A percentile compares a stretch with the other conserved stretches of the same genome.
These are phyloP conservation scores for Fusarium torreyae DNA, from an alignment of 2,329 filamentous ascomycete genomes.

Conservation along the genomic window DNA sequence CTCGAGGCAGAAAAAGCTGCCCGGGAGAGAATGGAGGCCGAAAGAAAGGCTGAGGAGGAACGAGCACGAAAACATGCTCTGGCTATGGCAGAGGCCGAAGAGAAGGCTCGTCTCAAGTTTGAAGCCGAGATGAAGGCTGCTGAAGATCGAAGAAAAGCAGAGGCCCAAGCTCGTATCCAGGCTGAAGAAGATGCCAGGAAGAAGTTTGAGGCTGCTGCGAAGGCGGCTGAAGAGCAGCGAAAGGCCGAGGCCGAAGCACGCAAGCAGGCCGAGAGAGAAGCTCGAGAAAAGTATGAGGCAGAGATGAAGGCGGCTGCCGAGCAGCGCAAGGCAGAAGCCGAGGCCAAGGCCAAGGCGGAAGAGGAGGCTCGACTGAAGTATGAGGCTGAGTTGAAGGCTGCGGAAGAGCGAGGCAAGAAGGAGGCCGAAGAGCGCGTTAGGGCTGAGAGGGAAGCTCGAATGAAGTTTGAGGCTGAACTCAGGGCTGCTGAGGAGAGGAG, in stretches of 20 bases:
- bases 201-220: slow-evolving; percentile 63
- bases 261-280: slow-evolving; percentile 56
- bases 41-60: slow-evolving; percentile 47
- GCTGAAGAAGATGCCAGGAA: slow-evolving; percentile 62
- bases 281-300: slow-evolving; percentile 63
- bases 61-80: slow-evolving; percentile 62
- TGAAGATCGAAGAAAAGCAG: slow-evolving; percentile 62
- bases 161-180: slow-evolving; percentile 62
- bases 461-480: slow-evolving; percentile 59
- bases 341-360: slow-evolving; percentile 62
- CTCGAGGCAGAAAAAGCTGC: slow-evolving; percentile 60
- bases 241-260: slow-evolving; percentile 42
- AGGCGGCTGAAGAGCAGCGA: slow-evolving; percentile 55
- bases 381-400: slow-evolving; percentile 61
- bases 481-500: slow-evolving; percentile 62
- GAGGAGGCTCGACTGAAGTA: slow-evolving; percentile 65
- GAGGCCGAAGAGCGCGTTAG: slow-evolving; percentile 63
- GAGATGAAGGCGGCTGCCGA: slow-evolving; percentile 63
- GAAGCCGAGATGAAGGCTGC: slow-evolving; percentile 62
- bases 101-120: slow-evolving; percentile 63
- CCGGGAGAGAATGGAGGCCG: slow-evolving; percentile 61
- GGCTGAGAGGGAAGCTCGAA: slow-evolving; percentile 57
- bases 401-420: slow-evolving; percentile 63
- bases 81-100: slow-evolving; percentile 61
- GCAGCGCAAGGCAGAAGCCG: slow-evolving; percentile 62